Base-by-base conservation (phyloP, 2,329 filamentous ascomycete species). In the Decorospora gaudefroyi region DNA sequence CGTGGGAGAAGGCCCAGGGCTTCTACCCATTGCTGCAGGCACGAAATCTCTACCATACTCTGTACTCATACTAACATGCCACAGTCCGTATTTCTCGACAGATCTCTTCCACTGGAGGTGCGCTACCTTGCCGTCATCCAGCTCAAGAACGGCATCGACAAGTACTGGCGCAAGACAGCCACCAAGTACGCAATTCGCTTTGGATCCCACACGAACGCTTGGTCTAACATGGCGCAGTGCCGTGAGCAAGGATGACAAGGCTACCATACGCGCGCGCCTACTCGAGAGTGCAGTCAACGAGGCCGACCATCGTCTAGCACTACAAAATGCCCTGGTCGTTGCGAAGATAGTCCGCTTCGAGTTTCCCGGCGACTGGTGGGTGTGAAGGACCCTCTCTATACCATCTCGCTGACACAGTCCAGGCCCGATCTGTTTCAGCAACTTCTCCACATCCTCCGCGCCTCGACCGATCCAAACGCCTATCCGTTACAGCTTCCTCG, bases 71-170 rank as follows among this genome's bases (percentile, higher is more conserved):
- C 56, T 67, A 29, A 64, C 34, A 27, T 13, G 4, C 2, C 48
- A 9, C 63, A 95, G 86, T 80, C 85, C 57, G 81, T 90, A 23
- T 96, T 91, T 67, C 79, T 96, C 52, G 88, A 96, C 73, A 84
- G 83, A 49, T 83, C 83, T 2, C 75, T 95, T 1, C 87, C 89
- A 1, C 73, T 82, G 45, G 85, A 95, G 61, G 81, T 92, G 39
- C 87, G 93, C 49, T 90, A 95, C 63, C 84, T 96, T 8, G 88
- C 92, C 41, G 83, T 97, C 45, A 96, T 97, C 57, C 88, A 96
- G 67, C 79, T 99, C 40, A 97, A 97, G 69, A 96, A 97, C 69
- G 93, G 91, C 42, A 91, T 97, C 70, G 92, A 97, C 68, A 90
- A 87, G 67, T 90, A 90, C 71, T 99, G 93, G 93, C 82, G 93